phyloP scores from a whole-genome alignment of 2,329 filamentous ascomycete genomes.

The Leptographium flavum region DNA sequence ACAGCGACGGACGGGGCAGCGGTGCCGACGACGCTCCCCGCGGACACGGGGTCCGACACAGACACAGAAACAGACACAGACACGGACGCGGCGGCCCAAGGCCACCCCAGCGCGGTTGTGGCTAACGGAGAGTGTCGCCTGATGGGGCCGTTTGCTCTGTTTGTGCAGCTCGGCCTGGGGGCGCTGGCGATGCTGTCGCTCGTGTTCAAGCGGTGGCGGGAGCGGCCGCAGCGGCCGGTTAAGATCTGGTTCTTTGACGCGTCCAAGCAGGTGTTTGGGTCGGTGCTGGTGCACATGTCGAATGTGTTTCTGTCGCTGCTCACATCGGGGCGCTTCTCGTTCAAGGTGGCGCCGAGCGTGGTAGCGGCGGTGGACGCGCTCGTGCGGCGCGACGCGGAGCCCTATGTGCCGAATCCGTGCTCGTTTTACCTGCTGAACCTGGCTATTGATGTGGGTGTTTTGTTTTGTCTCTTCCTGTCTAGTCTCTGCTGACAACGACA shows the following conservation, averaged over 20 bases:
- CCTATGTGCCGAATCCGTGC: slow-evolving; percentile 76
- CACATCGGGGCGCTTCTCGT: slow-evolving; percentile 68
- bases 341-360: slow-evolving; percentile 38
- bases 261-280: slow-evolving; percentile 93
- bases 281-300: slow-evolving; percentile 76
- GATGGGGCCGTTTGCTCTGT: slow-evolving; percentile 76
- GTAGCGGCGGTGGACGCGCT: slow-evolving; percentile 16
- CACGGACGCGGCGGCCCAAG: neutral
- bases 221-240: slow-evolving; percentile 78
- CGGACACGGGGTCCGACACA: neutral
- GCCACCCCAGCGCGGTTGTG: slow-evolving; percentile 12
- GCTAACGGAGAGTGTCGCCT: slow-evolving; percentile 63
- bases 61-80: neutral
- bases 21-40: neutral
- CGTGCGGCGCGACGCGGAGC: slow-evolving; percentile 29
- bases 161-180: slow-evolving; percentile 81
- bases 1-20: neutral
- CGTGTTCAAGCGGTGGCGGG: slow-evolving; percentile 86
- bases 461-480: slow-evolving; percentile 8
- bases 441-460: slow-evolving; percentile 72
- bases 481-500: slow-evolving; percentile 21
- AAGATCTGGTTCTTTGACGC: slow-evolving; percentile 98
- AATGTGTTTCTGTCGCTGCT: slow-evolving; percentile 97
- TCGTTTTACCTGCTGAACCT: slow-evolving; percentile 93
- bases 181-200: slow-evolving; percentile 69